Percentiles rank a stretch among this genome's conserved stretches.
These are phyloP conservation scores for Globisporangium carolinianum DNA, from an alignment of 352 stramenopile species.

Conservation along the genomic window DNA sequence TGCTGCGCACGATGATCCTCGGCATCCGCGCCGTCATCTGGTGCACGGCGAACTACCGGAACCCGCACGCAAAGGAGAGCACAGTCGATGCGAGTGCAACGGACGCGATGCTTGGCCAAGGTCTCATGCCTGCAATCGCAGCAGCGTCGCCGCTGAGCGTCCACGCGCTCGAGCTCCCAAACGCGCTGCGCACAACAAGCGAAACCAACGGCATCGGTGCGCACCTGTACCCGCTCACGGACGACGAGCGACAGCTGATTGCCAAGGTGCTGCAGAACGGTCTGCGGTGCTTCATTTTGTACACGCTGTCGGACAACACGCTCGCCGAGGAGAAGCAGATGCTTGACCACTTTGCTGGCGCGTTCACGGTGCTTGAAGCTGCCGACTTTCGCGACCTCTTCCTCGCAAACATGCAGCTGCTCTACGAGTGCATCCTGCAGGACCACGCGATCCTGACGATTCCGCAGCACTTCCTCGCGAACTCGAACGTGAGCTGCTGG, in stretches of 20 bases:
- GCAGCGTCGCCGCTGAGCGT: conserved; percentile 11
- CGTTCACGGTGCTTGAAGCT: conserved; percentile 95
- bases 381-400: conserved; percentile 91
- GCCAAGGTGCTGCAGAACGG: conserved; percentile 92
- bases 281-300: conserved; percentile 91
- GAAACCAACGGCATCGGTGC: conserved; percentile 12
- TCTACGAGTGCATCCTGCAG: conserved; percentile 92
- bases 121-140: conserved; percentile 8
- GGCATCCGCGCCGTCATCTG: conserved; percentile 97
- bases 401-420: conserved; percentile 83
- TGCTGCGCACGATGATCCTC: conserved; percentile 96
- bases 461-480: conserved; percentile 92
- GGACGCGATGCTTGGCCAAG: conserved; percentile 14
- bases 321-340: conserved; percentile 92
- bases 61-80: conserved; percentile 80
- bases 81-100: conserved; percentile 56
- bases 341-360: conserved; percentile 94
- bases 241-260: conserved; percentile 91
- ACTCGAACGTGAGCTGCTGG: conserved; percentile 90
- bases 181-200: conserved; percentile 6
- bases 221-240: conserved; percentile 83
- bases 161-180: conserved; percentile 10
- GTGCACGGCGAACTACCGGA: conserved; percentile 93
- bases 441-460: conserved; percentile 92
- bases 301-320: conserved; percentile 86